Conservation (phyloP, 768 basidiomycete genomes). For the Artomyces pyxidatus region DNA sequence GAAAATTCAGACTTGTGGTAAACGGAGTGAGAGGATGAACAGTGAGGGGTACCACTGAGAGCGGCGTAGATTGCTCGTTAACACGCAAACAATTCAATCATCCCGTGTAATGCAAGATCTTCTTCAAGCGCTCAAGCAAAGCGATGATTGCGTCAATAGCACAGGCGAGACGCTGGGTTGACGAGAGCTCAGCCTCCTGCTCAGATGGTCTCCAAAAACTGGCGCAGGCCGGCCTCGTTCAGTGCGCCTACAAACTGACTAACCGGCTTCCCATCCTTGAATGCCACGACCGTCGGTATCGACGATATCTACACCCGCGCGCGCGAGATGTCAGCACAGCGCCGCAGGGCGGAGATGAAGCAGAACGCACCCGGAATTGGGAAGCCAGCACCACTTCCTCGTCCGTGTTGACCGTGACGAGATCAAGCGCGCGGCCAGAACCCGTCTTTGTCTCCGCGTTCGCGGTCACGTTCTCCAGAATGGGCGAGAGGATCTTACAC, state of each 20-base stretch:
- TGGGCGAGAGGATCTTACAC: constrained; percentile 64
- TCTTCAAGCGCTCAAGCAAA: too few relatives aligned
- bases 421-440: constrained; percentile 52
- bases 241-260: constrained; percentile 46
- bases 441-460: constrained; percentile 38
- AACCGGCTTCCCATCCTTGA: constrained; percentile 53
- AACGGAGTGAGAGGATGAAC: too few relatives aligned
- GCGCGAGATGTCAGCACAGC: background rate
- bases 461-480: constrained; percentile 50
- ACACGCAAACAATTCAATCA: too few relatives aligned
- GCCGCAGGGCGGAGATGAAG: background rate
- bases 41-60: too few relatives aligned
- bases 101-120: too few relatives aligned
- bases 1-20: too few relatives aligned
- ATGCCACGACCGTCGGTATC: constrained; percentile 76
- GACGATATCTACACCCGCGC: constrained; percentile 44
- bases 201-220: constrained; percentile 20
- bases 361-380: constrained; percentile 37
- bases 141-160: too few relatives aligned
- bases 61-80: too few relatives aligned
- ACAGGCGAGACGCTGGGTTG: too few relatives aligned
- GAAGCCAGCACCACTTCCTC: constrained; percentile 42
- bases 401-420: constrained; percentile 66
- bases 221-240: constrained; percentile 21
- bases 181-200: too few relatives aligned